Percentiles rank a stretch among this genome's conserved stretches.
phyloP scores from a whole-genome alignment of 768 basidiomycete species.

The Pleurotus tuber-regium region DNA sequence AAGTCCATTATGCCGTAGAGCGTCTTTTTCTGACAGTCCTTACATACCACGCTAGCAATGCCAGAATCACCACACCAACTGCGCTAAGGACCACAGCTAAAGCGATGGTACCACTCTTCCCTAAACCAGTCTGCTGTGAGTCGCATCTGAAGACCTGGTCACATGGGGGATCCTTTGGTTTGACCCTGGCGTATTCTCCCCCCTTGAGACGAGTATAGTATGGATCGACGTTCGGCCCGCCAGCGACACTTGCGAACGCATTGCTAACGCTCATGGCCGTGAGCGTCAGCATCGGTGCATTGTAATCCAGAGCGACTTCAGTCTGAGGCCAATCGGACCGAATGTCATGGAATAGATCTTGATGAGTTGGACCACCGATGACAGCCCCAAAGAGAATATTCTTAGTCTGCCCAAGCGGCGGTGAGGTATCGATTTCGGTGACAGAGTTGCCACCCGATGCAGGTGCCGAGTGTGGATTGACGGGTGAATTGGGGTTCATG shows the following conservation, averaged over 20 bases:
- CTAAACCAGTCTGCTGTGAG: conserved; percentile 52
- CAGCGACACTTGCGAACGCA: conserved; percentile 7
- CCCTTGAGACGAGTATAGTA: conserved; percentile 71
- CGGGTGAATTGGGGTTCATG: conserved; percentile 84
- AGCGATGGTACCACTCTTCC: conserved; percentile 60
- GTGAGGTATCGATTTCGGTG: conserved; percentile 65
- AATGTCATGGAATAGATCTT: conserved; percentile 80
- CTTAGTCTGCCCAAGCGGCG: conserved; percentile 52
- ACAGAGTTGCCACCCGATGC: conserved; percentile 82
- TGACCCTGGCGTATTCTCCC: conserved; percentile 60
- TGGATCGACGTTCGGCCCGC: conserved; percentile 56
- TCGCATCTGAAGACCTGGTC: conserved; percentile 63
- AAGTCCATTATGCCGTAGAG: too few species aligned
- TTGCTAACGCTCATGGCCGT: conserved; percentile 75
- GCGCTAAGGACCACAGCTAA: conserved; percentile 65
- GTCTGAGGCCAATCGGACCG: conserved; percentile 88
- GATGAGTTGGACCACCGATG: conserved; percentile 79
- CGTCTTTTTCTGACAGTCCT: conserved; percentile 16
- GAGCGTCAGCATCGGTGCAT: conserved; percentile 85
- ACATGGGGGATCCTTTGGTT: conserved; percentile 72
- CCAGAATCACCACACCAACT: conserved; percentile 57
- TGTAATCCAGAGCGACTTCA: conserved; percentile 90
- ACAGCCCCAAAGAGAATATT: conserved; percentile 86
- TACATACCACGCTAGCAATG: conserved; percentile 39
- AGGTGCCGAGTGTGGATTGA: conserved; percentile 88